Conservation (phyloP, 208 protist species). For the Crithidia fasciculata region DNA sequence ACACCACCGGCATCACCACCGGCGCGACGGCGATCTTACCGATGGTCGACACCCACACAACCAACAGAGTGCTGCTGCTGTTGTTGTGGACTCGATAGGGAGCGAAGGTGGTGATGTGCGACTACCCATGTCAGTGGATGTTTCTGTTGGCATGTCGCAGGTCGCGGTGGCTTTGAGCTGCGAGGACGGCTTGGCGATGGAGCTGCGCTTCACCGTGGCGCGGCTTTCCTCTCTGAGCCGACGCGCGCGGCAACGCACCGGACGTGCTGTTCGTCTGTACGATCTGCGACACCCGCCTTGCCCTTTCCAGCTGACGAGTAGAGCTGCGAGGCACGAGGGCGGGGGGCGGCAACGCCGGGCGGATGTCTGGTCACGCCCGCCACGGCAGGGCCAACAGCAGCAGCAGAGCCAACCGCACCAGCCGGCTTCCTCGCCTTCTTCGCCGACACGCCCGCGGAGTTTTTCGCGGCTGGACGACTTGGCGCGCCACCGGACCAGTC, state of each 20-base stretch:
- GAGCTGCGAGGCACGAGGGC: neutral
- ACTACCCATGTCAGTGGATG: constrained; percentile 70
- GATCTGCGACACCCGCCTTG: constrained; percentile 13
- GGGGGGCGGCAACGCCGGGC: neutral
- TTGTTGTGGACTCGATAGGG: neutral
- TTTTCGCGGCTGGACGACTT: neutral
- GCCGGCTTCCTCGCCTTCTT: constrained; percentile 11
- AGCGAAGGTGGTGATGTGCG: constrained; percentile 18
- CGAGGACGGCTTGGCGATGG: constrained; percentile 79
- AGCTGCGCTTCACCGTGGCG: constrained; percentile 53
- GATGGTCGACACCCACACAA: neutral
- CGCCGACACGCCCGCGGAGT: neutral
- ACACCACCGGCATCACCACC: neutral
- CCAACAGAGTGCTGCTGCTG: neutral
- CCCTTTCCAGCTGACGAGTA: neutral
- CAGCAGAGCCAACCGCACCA: neutral
- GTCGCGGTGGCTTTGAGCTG: constrained; percentile 52
- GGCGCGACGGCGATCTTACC: neutral
- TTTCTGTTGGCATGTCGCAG: constrained; percentile 45
- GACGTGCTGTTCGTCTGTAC: constrained; percentile 14
- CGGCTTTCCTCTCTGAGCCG: constrained; percentile 19
- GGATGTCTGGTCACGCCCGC: too few species aligned
- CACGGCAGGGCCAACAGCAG: neutral
- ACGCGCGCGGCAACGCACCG: constrained; percentile 12
- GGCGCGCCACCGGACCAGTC: neutral